These are phyloP conservation scores for Ogataea hybrid DNA, from an alignment of 1,139 yeast species.

Conservation along the genomic window DNA sequence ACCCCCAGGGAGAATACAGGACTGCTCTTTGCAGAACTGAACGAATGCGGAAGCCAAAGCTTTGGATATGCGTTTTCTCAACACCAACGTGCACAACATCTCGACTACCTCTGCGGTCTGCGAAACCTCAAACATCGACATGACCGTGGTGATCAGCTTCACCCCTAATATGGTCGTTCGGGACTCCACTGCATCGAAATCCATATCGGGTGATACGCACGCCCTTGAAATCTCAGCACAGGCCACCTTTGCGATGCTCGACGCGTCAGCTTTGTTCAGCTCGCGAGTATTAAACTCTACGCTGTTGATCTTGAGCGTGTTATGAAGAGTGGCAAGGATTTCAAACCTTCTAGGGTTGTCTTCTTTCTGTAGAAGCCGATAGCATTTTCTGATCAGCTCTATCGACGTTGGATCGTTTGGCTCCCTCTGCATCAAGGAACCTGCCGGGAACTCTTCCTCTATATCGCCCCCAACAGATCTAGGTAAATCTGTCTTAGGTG, in stretches of 20 bases:
- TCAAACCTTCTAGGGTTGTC: background rate
- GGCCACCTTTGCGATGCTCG: background rate
- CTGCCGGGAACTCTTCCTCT: background rate
- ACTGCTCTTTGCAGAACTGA: slow-evolving; percentile 35
- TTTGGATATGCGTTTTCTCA: slow-evolving; percentile 31
- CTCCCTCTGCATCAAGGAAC: background rate
- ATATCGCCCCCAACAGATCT: too few relatives aligned
- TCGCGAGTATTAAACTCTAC: background rate
- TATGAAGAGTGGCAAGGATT: background rate
- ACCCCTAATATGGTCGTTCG: slow-evolving; percentile 22
- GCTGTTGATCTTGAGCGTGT: background rate
- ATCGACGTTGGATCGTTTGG: slow-evolving; percentile 10
- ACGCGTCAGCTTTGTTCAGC: background rate
- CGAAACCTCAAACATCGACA: slow-evolving; percentile 16
- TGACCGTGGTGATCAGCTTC: slow-evolving; percentile 27
- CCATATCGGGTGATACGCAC: too few relatives aligned
- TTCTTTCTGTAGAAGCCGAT: background rate
- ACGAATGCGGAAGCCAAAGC: slow-evolving; percentile 33
- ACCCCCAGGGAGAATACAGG: slow-evolving; percentile 8
- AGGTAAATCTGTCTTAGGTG: background rate
- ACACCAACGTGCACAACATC: slow-evolving; percentile 17
- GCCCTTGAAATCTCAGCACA: background rate
- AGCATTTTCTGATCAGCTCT: slow-evolving; percentile 13
- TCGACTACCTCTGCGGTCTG: slow-evolving; percentile 7
- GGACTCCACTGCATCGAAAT: too few relatives aligned